phyloP scores from a whole-genome alignment of 495 filamentous ascomycete species.

The Neurospora pannonica region DNA sequence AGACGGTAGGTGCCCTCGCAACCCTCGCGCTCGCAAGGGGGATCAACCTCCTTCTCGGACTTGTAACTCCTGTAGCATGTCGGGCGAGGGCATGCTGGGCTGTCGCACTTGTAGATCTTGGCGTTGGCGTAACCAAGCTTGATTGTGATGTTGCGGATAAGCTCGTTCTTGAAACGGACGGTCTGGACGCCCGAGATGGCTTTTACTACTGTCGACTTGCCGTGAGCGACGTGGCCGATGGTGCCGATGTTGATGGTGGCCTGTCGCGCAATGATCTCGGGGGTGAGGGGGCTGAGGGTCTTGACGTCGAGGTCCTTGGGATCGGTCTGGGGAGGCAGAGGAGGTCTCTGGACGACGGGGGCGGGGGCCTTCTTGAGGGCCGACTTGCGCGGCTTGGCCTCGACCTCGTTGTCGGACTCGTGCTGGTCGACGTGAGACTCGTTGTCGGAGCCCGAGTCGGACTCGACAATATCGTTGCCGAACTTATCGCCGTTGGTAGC shows the following conservation, averaged over 20 bases:
- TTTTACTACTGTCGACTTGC: constrained; percentile 97
- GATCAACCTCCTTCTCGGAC: constrained; percentile 96
- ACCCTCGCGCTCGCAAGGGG: constrained; percentile 87
- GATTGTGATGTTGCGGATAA: constrained; percentile 98
- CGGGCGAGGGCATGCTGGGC: constrained; percentile 77
- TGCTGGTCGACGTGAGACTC: constrained; percentile 32
- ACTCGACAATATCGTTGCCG: constrained; percentile 37
- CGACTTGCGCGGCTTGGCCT: constrained; percentile 35
- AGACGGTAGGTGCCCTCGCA: constrained; percentile 77
- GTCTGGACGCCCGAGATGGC: constrained; percentile 98
- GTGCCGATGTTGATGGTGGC: constrained; percentile 99
- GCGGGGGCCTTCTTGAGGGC: constrained; percentile 39
- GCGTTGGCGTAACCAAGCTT: constrained; percentile 99
- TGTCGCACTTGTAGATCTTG: constrained; percentile 99
- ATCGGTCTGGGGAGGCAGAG: constrained; percentile 80
- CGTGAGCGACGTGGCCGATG: constrained; percentile 97
- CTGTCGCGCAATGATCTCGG: constrained; percentile 94
- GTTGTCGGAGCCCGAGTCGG: constrained; percentile 37
- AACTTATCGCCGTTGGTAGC: constrained; percentile 38
- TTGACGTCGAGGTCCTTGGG: constrained; percentile 73
- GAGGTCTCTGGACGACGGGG: constrained; percentile 36
- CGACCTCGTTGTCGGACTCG: constrained; percentile 29
- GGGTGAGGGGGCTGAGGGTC: constrained; percentile 71
- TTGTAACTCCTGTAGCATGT: constrained; percentile 96
- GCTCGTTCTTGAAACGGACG: constrained; percentile 97